phyloP scores from a whole-genome alignment of 345 rosid species.

The Citrus sp. region DNA sequence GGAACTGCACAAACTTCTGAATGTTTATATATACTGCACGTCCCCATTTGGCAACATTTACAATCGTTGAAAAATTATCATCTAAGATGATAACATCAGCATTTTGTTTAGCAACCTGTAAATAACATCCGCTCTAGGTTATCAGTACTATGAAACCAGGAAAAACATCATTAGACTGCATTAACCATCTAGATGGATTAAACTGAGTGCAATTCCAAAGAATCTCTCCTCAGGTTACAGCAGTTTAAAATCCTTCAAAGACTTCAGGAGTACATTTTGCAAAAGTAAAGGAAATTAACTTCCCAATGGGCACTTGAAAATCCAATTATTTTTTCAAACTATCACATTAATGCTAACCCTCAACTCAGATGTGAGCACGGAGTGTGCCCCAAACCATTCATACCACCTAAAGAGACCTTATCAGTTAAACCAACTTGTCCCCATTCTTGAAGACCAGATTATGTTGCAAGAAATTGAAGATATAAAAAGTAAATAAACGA shows the following conservation, averaged over 20 bases:
- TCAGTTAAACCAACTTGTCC: neutral
- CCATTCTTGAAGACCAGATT: neutral
- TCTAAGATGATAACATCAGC: constrained; percentile 94
- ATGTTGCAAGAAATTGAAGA: neutral
- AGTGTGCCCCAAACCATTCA: neutral
- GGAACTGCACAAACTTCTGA: constrained; percentile 98
- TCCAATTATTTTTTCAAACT: neutral
- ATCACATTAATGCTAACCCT: neutral
- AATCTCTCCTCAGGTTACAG: neutral
- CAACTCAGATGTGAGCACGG: neutral
- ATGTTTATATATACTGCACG: constrained; percentile 94
- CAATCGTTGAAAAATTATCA: constrained; percentile 81
- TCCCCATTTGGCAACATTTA: constrained; percentile 87
- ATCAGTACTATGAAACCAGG: neutral
- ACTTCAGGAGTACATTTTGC: neutral
- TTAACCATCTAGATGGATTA: neutral
- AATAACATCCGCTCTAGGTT: neutral
- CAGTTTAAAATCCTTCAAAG: neutral
- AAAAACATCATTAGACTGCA: neutral
- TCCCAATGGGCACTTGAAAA: neutral
- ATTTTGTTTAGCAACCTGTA: constrained; percentile 91
- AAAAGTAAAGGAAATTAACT: neutral
- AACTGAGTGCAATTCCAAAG: neutral
- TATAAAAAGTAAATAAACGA: neutral
- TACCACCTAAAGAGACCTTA: neutral